Conservation (phyloP, 805 yeast genomes). For the Candida broadrunensis region DNA sequence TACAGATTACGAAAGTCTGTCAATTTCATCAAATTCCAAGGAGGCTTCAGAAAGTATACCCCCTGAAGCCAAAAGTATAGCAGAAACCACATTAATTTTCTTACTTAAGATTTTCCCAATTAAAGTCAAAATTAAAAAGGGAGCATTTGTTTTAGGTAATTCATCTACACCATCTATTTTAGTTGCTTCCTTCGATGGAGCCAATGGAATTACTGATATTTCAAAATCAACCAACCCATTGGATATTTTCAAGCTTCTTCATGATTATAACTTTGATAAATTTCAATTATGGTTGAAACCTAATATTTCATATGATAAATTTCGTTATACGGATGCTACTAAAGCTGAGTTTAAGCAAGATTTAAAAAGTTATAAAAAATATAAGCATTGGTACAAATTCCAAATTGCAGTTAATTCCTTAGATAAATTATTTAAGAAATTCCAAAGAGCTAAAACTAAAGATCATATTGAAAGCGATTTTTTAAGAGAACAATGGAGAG, state of each 20-base stretch:
- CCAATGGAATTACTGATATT: constrained; percentile 58
- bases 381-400: constrained; percentile 22
- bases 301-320: constrained; percentile 58
- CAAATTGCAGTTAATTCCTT: constrained; percentile 13
- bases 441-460: constrained; percentile 2
- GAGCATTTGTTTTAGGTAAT: constrained; percentile 80
- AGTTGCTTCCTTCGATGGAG: constrained; percentile 55
- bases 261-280: constrained; percentile 45
- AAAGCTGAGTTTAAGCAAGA: constrained; percentile 1
- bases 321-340: constrained; percentile 3
- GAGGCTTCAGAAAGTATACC: not conserved
- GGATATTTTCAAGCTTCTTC: constrained; percentile 55
- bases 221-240: constrained; percentile 39
- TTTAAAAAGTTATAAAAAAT: constrained; percentile 11
- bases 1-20: constrained; percentile 3
- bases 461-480: not conserved
- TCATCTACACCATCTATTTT: constrained; percentile 69
- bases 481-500: constrained; percentile 55
- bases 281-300: constrained; percentile 64
- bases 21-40: not conserved
- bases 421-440: constrained; percentile 4
- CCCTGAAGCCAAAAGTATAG: not conserved
- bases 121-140: constrained; percentile 54
- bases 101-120: constrained; percentile 55
- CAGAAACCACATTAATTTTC: constrained; percentile 9